These are phyloP conservation scores for Tetrahymena borealis DNA, from an alignment of 73 alveolate genomes.

Conservation along the genomic window DNA sequence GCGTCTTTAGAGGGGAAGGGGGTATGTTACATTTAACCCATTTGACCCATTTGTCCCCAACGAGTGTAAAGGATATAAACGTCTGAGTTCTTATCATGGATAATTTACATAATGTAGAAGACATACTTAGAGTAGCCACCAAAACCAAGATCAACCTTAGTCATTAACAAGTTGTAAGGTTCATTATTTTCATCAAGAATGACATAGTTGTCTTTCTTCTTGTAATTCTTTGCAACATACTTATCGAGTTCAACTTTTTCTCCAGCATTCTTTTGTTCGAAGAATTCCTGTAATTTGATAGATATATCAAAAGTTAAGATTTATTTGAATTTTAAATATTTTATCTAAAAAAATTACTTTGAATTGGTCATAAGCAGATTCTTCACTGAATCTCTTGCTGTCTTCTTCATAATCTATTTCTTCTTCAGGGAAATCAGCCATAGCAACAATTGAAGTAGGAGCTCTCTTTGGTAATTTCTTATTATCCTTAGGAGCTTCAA, in stretches of 20 bases:
- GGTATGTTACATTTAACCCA: conserved; percentile 91
- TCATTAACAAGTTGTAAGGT: conserved; percentile 85
- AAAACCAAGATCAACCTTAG: conserved; percentile 90
- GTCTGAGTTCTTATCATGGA: conserved; percentile 87
- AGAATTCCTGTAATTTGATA: not conserved
- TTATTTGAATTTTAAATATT: not conserved
- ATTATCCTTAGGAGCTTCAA: not conserved
- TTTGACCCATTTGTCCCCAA: conserved; percentile 97
- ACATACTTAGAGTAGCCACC: conserved; percentile 91
- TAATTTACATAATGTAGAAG: conserved; percentile 89
- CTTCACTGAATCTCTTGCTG: conserved; percentile 42
- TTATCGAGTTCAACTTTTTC: not conserved
- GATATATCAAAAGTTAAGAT: not conserved
- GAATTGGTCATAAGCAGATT: conserved; percentile 33
- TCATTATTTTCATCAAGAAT: conserved; percentile 1
- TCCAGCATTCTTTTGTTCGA: conserved; percentile 2
- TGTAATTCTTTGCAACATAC: not conserved
- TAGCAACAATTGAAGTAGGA: conserved; percentile 12
- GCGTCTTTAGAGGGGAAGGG: conserved; percentile 80
- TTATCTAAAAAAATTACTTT: conserved; percentile 19
- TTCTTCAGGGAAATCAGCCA: conserved; percentile 35
- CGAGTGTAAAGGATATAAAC: conserved; percentile 90
- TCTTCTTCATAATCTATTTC: conserved; percentile 49
- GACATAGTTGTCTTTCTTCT: not conserved
- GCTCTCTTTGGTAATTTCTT: conserved; percentile 9